phyloP scores from a whole-genome alignment of 176 grass and related monocot species.

The Leersia perrieri region DNA sequence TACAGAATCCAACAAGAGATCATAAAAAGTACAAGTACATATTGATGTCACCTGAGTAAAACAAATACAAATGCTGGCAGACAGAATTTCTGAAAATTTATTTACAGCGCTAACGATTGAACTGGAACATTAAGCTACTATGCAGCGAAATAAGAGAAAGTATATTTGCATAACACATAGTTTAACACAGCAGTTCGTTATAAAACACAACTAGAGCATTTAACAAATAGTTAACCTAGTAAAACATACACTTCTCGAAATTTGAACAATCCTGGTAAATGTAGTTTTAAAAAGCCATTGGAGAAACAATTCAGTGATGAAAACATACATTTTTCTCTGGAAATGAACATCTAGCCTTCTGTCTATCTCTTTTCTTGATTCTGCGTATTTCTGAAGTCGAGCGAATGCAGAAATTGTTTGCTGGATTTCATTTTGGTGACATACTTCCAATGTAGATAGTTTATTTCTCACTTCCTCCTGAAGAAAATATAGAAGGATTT shows the following conservation, averaged over 20 bases:
- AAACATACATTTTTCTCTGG: conserved; percentile 83
- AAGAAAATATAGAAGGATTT: conserved; percentile 29
- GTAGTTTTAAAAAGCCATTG: background rate
- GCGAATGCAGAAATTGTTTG: conserved; percentile 50
- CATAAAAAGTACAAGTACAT: background rate
- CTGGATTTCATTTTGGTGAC: conserved; percentile 70
- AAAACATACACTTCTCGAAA: background rate
- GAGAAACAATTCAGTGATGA: background rate
- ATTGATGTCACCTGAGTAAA: background rate
- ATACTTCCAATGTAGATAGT: conserved; percentile 47
- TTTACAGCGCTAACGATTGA: background rate
- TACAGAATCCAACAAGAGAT: conserved; percentile 20
- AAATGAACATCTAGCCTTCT: conserved; percentile 75
- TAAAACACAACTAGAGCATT: background rate
- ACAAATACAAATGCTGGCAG: background rate
- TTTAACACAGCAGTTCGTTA: conserved; percentile 6
- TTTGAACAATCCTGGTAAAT: conserved; percentile 1
- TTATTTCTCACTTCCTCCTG: conserved; percentile 75
- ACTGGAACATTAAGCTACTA: conserved; percentile 5
- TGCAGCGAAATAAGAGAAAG: background rate
- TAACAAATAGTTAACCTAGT: background rate
- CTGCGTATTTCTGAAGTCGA: conserved; percentile 59
- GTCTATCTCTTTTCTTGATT: conserved; percentile 78
- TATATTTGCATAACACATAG: background rate
- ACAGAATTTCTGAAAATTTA: conserved; percentile 4